These are phyloP conservation scores for Limnanthes douglasii DNA, from an alignment of 345 rosid genomes.

Conservation along the genomic window DNA sequence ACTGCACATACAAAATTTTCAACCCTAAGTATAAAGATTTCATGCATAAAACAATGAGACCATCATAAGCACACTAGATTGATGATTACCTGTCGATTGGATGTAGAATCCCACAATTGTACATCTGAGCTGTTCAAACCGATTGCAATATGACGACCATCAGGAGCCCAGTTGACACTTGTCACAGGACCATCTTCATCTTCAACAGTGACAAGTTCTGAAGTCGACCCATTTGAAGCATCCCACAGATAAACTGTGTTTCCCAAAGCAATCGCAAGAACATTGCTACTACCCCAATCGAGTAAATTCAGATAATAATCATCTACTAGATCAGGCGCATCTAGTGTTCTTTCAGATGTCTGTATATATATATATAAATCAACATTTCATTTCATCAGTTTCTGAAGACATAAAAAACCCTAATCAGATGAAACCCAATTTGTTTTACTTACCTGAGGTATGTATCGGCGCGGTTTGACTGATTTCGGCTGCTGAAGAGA, in stretches of 20 bases:
- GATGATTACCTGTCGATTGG: conserved; percentile 20
- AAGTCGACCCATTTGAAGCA: conserved; percentile 25
- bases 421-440: background rate
- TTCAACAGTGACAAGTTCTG: conserved; percentile 31
- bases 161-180: conserved; percentile 21
- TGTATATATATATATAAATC: background rate
- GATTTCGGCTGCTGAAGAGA: conserved; percentile 15
- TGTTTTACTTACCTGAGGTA: conserved; percentile 9
- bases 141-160: conserved; percentile 17
- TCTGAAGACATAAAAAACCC: background rate
- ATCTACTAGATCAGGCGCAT: conserved; percentile 20
- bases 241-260: conserved; percentile 28
- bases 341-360: conserved; percentile 21
- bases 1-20: conserved; percentile 5
- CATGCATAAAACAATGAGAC: background rate
- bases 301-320: conserved; percentile 20
- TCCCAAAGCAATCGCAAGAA: conserved; percentile 18
- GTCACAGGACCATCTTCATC: conserved; percentile 28
- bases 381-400: conserved; percentile 1
- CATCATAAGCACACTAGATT: background rate
- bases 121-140: conserved; percentile 5
- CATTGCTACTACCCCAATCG: conserved; percentile 22
- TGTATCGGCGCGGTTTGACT: conserved; percentile 17
- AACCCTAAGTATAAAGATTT: background rate
- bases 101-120: conserved; percentile 14